These are phyloP conservation scores for Arabidopsis hybrid DNA, from an alignment of 441 rosid species.

Conservation along the genomic window DNA sequence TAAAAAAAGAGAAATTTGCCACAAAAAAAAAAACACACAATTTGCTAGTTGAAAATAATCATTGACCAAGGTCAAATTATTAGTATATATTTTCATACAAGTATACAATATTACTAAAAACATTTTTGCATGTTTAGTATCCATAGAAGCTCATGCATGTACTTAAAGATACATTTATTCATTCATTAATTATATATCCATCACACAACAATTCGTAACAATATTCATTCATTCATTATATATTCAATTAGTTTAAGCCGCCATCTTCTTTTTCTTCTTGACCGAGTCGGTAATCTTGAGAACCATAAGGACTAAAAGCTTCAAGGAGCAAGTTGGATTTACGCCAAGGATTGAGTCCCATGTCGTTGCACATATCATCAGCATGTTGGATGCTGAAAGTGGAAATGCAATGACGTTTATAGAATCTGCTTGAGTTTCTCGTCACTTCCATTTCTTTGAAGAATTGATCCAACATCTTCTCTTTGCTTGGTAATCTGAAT, in stretches of 20 bases:
- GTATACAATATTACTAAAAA: neutral
- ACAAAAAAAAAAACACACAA: neutral
- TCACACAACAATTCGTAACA: neutral
- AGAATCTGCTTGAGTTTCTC: constrained; percentile 71
- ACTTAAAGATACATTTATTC: constrained; percentile 24
- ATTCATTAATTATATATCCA: constrained; percentile 5
- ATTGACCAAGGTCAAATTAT: neutral
- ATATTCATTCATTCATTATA: neutral
- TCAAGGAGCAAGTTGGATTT: constrained; percentile 68
- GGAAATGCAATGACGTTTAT: constrained; percentile 83
- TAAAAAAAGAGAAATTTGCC: neutral
- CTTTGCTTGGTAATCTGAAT: constrained; percentile 71
- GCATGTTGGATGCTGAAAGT: constrained; percentile 91
- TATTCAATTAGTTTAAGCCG: neutral
- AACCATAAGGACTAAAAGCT: constrained; percentile 77
- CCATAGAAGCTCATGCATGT: neutral
- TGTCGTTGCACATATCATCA: constrained; percentile 83
- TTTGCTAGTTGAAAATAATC: constrained; percentile 2
- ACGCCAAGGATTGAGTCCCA: constrained; percentile 80
- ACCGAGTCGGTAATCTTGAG: constrained; percentile 60
- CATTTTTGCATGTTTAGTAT: neutral
- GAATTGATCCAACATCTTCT: constrained; percentile 63
- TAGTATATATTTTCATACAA: neutral
- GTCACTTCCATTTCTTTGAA: constrained; percentile 63
- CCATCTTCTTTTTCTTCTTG: constrained; percentile 16